Evolutionary conservation across 1,139 yeast species (phyloP).

Genomic region (Saccharomyces hybrid): DNA sequence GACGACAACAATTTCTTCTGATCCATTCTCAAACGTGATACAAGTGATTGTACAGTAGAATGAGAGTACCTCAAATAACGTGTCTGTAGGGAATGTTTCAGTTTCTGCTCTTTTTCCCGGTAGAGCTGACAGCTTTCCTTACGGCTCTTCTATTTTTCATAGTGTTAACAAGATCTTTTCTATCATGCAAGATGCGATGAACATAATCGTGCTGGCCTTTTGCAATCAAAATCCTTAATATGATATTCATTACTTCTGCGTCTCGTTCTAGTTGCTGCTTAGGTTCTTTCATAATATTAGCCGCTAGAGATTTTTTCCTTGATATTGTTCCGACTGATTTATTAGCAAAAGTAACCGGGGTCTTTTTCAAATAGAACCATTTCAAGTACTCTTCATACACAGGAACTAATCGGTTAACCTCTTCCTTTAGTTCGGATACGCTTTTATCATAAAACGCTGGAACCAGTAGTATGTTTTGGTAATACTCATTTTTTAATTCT

Average conservation of each 20-base stretch:
- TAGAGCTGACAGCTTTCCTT: background rate
- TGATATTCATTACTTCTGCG: slow-evolving; percentile 48
- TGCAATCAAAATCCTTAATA: slow-evolving; percentile 49
- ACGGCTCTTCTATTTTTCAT: slow-evolving; percentile 49
- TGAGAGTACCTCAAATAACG: too few species aligned
- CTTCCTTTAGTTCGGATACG: slow-evolving; percentile 44
- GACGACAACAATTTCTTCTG: too few species aligned
- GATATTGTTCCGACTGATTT: background rate
- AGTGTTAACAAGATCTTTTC: slow-evolving; percentile 56
- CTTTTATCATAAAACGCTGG: slow-evolving; percentile 62
- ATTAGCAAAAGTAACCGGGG: slow-evolving; percentile 5
- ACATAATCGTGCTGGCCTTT: slow-evolving; percentile 43
- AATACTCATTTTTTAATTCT: slow-evolving; percentile 54
- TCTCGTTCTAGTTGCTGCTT: background rate
- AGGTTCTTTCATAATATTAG: background rate
- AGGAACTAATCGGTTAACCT: slow-evolving; percentile 53
- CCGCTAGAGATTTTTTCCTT: background rate
- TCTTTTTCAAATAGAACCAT: slow-evolving; percentile 19
- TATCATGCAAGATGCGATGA: slow-evolving; percentile 49
- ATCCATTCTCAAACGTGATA: too few species aligned
- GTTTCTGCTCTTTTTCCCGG: background rate
- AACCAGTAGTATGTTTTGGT: slow-evolving; percentile 55
- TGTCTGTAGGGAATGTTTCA: background rate
- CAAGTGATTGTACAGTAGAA: too few species aligned
- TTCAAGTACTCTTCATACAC: slow-evolving; percentile 44